Percentiles rank a stretch among this genome's conserved stretches.
Conservation (phyloP, 225 moss, liverwort and hornwort species). For the Pseudoscleropodium purum region DNA sequence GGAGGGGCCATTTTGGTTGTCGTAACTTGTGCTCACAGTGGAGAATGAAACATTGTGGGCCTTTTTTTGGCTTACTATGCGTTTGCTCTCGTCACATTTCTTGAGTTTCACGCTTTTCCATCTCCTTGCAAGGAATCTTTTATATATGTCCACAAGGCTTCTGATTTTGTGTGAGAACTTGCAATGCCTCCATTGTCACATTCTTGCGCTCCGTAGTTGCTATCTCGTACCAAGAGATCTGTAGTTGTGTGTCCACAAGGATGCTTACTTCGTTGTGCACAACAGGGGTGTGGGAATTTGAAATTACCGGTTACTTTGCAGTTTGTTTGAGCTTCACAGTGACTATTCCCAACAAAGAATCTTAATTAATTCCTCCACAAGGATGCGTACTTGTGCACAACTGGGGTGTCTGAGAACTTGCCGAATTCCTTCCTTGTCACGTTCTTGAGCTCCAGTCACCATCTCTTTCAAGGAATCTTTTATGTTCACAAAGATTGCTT, state of each 20-base stretch:
- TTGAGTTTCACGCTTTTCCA: background rate
- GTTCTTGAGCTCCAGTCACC: background rate
- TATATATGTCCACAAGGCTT: background rate
- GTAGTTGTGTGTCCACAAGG: background rate
- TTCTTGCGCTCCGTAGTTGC: background rate
- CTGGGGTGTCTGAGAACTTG: background rate
- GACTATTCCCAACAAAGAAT: background rate
- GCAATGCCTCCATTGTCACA: background rate
- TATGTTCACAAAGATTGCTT: background rate
- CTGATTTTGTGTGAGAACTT: background rate
- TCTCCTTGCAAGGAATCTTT: background rate
- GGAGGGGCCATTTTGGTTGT: background rate
- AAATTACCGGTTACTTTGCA: no score
- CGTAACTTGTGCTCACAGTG: background rate
- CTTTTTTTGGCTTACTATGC: background rate
- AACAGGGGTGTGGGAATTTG: background rate
- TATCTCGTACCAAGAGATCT: no score
- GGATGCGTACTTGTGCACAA: background rate
- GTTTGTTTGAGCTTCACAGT: background rate
- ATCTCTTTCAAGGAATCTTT: background rate
- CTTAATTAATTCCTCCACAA: no score
- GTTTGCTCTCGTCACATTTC: background rate
- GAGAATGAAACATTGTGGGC: background rate
- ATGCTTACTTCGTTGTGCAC: background rate
- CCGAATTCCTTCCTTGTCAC: background rate